Conservation (phyloP, 768 basidiomycete genomes). For the Phaeotremella skinneri region DNA sequence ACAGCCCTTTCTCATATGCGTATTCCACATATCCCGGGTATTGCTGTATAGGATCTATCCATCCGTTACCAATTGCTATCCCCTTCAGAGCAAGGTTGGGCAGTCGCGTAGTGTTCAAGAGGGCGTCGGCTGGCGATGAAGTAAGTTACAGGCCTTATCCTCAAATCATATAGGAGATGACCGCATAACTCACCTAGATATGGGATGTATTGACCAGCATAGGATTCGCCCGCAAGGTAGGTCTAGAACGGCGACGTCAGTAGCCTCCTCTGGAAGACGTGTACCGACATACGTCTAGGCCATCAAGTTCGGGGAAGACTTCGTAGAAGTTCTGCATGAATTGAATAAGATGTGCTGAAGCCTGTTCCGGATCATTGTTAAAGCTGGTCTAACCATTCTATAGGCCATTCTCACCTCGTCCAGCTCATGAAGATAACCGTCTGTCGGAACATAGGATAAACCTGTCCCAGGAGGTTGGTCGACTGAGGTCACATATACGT, state of each 20-base stretch:
- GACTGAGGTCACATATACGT: constrained; percentile 59
- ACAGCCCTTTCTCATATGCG: constrained; percentile 70
- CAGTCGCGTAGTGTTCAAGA: constrained; percentile 60
- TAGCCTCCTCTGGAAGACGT: background rate
- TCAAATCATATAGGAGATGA: constrained; percentile 11
- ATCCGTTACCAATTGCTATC: constrained; percentile 91
- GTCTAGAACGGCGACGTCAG: constrained; percentile 60
- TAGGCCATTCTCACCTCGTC: constrained; percentile 57
- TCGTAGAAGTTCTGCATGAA: constrained; percentile 85
- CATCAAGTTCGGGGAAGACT: constrained; percentile 82
- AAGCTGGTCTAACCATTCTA: constrained; percentile 2
- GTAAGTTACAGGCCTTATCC: background rate
- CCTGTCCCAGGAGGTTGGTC: constrained; percentile 98
- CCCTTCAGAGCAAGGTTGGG: constrained; percentile 69
- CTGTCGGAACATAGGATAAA: constrained; percentile 81
- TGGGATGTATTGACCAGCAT: constrained; percentile 96
- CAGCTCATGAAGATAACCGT: constrained; percentile 77
- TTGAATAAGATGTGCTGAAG: constrained; percentile 70
- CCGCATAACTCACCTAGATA: constrained; percentile 67
- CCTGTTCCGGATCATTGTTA: constrained; percentile 55
- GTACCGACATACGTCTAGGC: constrained; percentile 69
- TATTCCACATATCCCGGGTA: constrained; percentile 89
- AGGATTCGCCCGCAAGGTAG: constrained; percentile 93
- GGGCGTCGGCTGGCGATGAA: constrained; percentile 63
- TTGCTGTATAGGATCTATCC: constrained; percentile 87